Evolutionary conservation across 164 flowering plant genomes (phyloP).

Genomic region (Paratinospora sagittata): DNA sequence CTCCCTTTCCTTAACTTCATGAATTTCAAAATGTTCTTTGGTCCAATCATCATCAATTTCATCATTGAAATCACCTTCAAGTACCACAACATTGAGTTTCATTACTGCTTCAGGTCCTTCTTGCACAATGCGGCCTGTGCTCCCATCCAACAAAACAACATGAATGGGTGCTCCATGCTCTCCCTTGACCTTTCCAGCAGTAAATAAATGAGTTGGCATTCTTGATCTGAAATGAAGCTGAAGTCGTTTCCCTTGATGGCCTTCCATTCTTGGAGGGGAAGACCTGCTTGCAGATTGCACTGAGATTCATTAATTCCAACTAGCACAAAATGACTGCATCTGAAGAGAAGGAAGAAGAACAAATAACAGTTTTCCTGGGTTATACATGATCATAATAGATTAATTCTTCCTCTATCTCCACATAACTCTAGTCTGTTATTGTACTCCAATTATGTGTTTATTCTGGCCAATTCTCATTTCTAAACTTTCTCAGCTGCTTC

Average conservation of each 20-base stretch:
- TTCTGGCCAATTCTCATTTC: too few relatives aligned
- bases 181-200: conserved; percentile 96
- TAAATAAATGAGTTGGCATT: conserved; percentile 80
- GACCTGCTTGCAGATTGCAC: conserved; percentile 37
- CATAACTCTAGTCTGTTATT: too few relatives aligned
- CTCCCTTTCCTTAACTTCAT: conserved; percentile 89
- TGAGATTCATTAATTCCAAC: too few relatives aligned
- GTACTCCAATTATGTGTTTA: too few relatives aligned
- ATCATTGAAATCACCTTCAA: conserved; percentile 93
- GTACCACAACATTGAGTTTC: conserved; percentile 81
- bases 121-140: conserved; percentile 54
- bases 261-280: conserved; percentile 75
- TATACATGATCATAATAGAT: too few relatives aligned
- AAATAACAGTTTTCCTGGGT: too few relatives aligned
- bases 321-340: too few relatives aligned
- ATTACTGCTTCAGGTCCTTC: conserved; percentile 70
- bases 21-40: conserved; percentile 81
- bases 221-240: conserved; percentile 78
- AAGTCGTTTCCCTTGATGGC: conserved; percentile 77
- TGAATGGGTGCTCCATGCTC: conserved; percentile 90
- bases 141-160: conserved; percentile 70
- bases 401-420: too few relatives aligned
- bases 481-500: too few relatives aligned
- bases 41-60: conserved; percentile 84
- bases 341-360: too few relatives aligned